A percentile compares a stretch with the other conserved stretches of the same genome.
Evolutionary conservation across 2,329 filamentous ascomycete species (phyloP).

Genomic region (Aspergillus sp.): DNA sequence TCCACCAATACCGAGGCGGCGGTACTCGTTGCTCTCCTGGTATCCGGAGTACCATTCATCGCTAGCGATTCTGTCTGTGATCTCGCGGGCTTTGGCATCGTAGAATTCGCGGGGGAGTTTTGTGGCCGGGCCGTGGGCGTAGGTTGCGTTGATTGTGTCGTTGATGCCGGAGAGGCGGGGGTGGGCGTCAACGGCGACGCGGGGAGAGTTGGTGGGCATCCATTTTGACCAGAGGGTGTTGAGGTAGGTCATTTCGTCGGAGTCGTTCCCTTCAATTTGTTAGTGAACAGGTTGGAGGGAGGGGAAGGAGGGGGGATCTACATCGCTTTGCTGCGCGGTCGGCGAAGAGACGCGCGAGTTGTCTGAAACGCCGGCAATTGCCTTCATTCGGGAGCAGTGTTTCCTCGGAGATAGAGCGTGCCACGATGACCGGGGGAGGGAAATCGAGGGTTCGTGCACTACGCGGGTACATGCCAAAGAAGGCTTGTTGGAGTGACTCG

Average conservation of each 20-base stretch:
- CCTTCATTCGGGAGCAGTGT: slow-evolving; percentile 73
- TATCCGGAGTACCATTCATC: slow-evolving; percentile 95
- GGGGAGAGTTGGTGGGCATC: slow-evolving; percentile 66
- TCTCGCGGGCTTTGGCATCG: slow-evolving; percentile 61
- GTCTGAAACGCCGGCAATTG: slow-evolving; percentile 65
- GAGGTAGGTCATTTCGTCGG: slow-evolving; percentile 76
- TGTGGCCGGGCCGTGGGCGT: slow-evolving; percentile 75
- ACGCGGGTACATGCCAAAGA: slow-evolving; percentile 66
- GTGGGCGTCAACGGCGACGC: slow-evolving; percentile 73
- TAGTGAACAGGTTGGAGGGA: neutral
- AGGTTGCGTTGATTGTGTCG: slow-evolving; percentile 86
- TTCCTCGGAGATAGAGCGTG: slow-evolving; percentile 61
- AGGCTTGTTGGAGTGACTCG: slow-evolving; percentile 69
- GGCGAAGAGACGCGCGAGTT: slow-evolving; percentile 63
- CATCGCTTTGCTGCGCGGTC: slow-evolving; percentile 64
- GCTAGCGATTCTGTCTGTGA: slow-evolving; percentile 66
- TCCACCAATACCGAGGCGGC: slow-evolving; percentile 77
- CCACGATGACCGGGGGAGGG: slow-evolving; percentile 58
- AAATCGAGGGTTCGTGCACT: slow-evolving; percentile 46
- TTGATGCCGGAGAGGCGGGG: slow-evolving; percentile 84
- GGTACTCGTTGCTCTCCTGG: slow-evolving; percentile 75
- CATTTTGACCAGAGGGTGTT: slow-evolving; percentile 71
- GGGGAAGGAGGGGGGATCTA: slow-evolving; percentile 14
- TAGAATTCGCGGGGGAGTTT: slow-evolving; percentile 81
- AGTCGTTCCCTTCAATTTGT: slow-evolving; percentile 51